phyloP scores from a whole-genome alignment of 192 early-diverging fungal genomes.

The Neocallimastix lanati region DNA sequence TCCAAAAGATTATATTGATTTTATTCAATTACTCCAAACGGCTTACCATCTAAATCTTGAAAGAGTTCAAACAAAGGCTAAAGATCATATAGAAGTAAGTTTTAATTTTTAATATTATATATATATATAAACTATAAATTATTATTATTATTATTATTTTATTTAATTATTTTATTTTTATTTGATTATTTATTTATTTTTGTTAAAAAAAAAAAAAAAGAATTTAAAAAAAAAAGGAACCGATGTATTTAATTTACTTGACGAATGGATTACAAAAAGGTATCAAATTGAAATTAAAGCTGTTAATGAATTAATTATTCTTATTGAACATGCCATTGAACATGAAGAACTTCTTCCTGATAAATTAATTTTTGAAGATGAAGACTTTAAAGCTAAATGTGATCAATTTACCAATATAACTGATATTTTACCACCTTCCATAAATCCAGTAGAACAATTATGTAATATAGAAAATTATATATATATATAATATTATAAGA shows the following conservation, averaged over 20 bases:
- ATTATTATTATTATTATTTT: no score
- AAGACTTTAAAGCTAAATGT: slow-evolving; percentile 33
- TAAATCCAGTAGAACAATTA: neutral
- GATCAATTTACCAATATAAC: slow-evolving; percentile 10
- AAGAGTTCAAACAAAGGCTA: neutral
- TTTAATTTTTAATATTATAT: no score
- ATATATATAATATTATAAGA: no score
- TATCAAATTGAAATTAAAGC: slow-evolving; percentile 38
- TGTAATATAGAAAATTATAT: neutral
- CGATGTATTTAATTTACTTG: slow-evolving; percentile 28
- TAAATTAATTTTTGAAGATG: slow-evolving; percentile 23
- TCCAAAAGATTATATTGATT: neutral
- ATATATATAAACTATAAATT: no score
- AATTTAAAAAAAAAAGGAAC: slow-evolving; percentile 26
- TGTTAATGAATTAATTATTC: slow-evolving; percentile 20
- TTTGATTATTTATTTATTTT: no score
- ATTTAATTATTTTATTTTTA: no score
- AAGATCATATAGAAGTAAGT: neutral
- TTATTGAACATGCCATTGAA: slow-evolving; percentile 43
- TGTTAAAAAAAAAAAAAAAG: slow-evolving; percentile 4
- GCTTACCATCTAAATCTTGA: neutral
- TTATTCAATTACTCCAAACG: neutral
- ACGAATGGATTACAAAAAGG: slow-evolving; percentile 27
- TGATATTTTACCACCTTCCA: neutral
- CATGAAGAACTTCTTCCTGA: slow-evolving; percentile 27